A percentile compares a stretch with the other conserved stretches of the same genome.
phyloP scores from a whole-genome alignment of 2,329 filamentous ascomycete genomes.

The Arthrobotrys sinensis region DNA sequence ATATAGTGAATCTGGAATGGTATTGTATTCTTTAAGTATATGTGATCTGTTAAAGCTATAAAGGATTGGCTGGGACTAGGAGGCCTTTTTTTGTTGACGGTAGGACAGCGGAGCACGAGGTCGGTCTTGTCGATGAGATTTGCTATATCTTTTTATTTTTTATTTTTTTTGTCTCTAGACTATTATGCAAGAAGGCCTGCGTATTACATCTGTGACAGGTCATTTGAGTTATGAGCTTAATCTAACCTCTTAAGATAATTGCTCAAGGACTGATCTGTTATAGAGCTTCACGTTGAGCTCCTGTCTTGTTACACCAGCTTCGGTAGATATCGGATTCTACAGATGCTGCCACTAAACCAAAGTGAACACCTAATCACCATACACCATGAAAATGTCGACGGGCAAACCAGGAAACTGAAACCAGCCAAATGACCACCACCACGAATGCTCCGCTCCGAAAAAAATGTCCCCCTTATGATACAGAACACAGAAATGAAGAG shows the following conservation, averaged over 20 bases:
- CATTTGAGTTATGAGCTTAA: conserved; percentile 42
- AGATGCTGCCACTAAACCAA: background rate
- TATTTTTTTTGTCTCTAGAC: background rate
- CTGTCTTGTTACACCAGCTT: conserved; percentile 20
- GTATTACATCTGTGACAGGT: conserved; percentile 11
- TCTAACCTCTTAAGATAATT: conserved; percentile 48
- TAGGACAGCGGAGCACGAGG: conserved; percentile 10
- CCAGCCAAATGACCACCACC: conserved; percentile 24
- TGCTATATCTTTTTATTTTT: background rate
- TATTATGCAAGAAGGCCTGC: conserved; percentile 25
- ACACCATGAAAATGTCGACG: conserved; percentile 4
- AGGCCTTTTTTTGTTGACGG: background rate
- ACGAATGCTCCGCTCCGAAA: conserved; percentile 19
- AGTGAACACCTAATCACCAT: background rate
- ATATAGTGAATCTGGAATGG: conserved; percentile 8
- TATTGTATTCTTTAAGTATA: background rate
- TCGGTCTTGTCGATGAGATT: background rate
- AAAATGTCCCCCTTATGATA: conserved; percentile 4
- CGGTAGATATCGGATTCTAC: conserved; percentile 1
- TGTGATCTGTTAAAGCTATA: background rate
- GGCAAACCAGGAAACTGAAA: conserved; percentile 4
- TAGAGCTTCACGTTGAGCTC: background rate
- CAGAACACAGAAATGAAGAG: conserved; percentile 21
- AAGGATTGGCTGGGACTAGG: conserved; percentile 11
- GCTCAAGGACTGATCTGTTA: background rate